Conservation (phyloP, 805 yeast genomes). For the Ogataea saltuana region DNA sequence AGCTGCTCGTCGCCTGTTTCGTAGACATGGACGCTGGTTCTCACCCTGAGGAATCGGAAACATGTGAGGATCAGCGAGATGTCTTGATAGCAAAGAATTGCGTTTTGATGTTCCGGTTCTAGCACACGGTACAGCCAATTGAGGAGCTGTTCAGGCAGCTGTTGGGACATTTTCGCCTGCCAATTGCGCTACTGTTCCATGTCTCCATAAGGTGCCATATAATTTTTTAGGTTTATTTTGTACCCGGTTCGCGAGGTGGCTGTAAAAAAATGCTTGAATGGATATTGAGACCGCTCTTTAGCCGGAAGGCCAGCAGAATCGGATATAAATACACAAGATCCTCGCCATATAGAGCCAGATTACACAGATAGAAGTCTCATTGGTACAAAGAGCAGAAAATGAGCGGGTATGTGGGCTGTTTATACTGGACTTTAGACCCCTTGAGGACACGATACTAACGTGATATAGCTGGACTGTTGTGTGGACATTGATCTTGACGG, state of each 20-base stretch:
- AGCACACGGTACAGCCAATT: constrained; percentile 62
- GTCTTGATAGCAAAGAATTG: constrained; percentile 65
- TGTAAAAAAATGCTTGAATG: constrained; percentile 3
- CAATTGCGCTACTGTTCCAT: background rate
- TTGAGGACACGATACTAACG: background rate
- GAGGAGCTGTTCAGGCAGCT: constrained; percentile 43
- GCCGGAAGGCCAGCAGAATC: background rate
- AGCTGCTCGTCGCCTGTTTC: constrained; percentile 60
- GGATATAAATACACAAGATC: background rate
- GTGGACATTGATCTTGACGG: constrained; percentile 58
- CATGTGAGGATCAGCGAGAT: constrained; percentile 52
- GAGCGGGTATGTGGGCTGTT: constrained; percentile 46
- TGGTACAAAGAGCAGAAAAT: constrained; percentile 27
- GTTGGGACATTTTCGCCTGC: constrained; percentile 11
- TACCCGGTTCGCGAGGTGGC: constrained; percentile 9
- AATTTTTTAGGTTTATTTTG: no score
- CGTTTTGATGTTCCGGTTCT: constrained; percentile 58
- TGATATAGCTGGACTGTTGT: constrained; percentile 65
- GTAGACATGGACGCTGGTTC: constrained; percentile 64
- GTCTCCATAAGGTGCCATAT: no score
- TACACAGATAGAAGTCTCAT: background rate
- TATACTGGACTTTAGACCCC: background rate
- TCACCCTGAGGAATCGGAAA: constrained; percentile 57
- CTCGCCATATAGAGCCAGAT: background rate
- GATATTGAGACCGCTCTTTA: no score